Percentiles rank a stretch among this genome's conserved stretches.
These are phyloP conservation scores for Malassezia yamatoensis DNA, from an alignment of 1,284 basidiomycete genomes.

Conservation along the genomic window DNA sequence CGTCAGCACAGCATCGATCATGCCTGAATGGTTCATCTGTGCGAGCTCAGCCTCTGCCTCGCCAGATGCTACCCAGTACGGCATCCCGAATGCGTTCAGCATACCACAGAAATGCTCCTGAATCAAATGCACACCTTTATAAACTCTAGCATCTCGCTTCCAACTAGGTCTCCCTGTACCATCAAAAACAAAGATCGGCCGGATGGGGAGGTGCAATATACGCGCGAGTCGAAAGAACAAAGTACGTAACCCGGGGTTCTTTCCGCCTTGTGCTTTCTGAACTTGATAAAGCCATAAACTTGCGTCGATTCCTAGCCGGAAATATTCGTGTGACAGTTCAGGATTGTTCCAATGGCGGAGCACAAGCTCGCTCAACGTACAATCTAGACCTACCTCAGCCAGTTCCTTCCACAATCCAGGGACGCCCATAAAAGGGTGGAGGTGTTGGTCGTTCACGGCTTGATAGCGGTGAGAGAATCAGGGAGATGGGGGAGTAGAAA, in stretches of 20 bases:
- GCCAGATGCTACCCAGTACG: constrained; percentile 62
- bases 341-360: constrained; percentile 17
- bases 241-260: constrained; percentile 51
- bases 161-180: constrained; percentile 69
- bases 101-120: constrained; percentile 52
- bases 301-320: constrained; percentile 37
- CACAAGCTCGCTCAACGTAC: constrained; percentile 23
- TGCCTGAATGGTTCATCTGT: constrained; percentile 65
- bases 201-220: constrained; percentile 65
- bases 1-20: constrained; percentile 79
- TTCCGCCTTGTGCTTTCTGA: constrained; percentile 47
- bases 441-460: neutral
- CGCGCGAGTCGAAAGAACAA: constrained; percentile 56
- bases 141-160: constrained; percentile 58
- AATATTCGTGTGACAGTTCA: constrained; percentile 8
- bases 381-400: constrained; percentile 20
- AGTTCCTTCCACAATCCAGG: constrained; percentile 36
- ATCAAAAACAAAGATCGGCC: constrained; percentile 88
- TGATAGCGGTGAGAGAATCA: neutral
- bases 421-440: constrained; percentile 26
- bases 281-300: constrained; percentile 52
- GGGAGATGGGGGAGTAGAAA: neutral
- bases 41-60: constrained; percentile 96
- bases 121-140: constrained; percentile 3
- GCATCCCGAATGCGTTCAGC: constrained; percentile 76